Conservation (phyloP, 2,329 filamentous ascomycete genomes). For the Pseudocercospora macadamiae region DNA sequence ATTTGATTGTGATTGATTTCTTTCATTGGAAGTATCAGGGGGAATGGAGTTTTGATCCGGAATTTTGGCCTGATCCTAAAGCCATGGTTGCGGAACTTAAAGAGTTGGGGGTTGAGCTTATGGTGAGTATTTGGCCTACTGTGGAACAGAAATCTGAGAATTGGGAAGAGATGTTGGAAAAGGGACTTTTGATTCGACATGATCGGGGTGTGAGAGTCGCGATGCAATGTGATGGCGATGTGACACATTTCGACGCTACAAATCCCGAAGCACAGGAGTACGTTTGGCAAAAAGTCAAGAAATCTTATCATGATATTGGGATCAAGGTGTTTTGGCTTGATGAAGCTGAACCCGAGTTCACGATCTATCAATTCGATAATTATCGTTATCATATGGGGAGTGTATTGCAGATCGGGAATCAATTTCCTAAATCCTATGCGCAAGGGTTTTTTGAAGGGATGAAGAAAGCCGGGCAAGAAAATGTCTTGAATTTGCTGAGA, state of each 20-base stretch:
- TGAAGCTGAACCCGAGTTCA: conserved; percentile 70
- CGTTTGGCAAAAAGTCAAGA: conserved; percentile 62
- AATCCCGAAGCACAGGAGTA: conserved; percentile 62
- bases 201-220: conserved; percentile 62
- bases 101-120: conserved; percentile 63
- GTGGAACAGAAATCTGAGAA: conserved; percentile 64
- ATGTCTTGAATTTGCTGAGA: conserved; percentile 63
- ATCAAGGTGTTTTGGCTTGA: conserved; percentile 70
- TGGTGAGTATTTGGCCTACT: conserved; percentile 72
- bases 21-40: conserved; percentile 70
- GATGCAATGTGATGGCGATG: conserved; percentile 59
- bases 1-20: conserved; percentile 69
- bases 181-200: conserved; percentile 62
- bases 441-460: conserved; percentile 64
- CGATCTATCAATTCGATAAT: conserved; percentile 67
- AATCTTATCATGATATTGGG: conserved; percentile 65
- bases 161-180: conserved; percentile 63
- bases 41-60: conserved; percentile 68
- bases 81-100: conserved; percentile 66
- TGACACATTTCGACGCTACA: conserved; percentile 65
- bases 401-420: conserved; percentile 61
- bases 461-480: conserved; percentile 54
- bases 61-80: conserved; percentile 63
- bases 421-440: conserved; percentile 63
- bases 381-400: conserved; percentile 63